Conservation (phyloP, 805 yeast species). For the Ogataea pilisensis region DNA sequence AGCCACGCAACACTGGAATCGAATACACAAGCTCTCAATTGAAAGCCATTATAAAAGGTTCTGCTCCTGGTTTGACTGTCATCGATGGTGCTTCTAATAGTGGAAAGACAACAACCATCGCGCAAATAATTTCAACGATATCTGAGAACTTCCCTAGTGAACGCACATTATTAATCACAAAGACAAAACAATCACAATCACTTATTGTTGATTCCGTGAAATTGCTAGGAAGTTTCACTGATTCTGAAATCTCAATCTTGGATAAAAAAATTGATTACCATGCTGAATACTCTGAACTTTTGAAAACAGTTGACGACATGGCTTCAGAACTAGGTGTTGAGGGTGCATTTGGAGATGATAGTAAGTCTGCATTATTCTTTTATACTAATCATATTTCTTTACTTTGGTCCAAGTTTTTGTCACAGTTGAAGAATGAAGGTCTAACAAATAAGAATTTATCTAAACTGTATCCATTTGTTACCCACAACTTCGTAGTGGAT, state of each 20-base stretch:
- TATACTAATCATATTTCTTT: slow-evolving; percentile 23
- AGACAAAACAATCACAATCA: background rate
- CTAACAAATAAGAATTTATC: slow-evolving; percentile 21
- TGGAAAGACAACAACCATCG: slow-evolving; percentile 32
- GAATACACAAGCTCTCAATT: slow-evolving; percentile 3
- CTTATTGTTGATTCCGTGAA: slow-evolving; percentile 10
- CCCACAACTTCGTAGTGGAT: slow-evolving; percentile 23
- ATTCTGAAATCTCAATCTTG: background rate
- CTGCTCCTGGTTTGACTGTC: slow-evolving; percentile 13
- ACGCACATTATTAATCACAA: slow-evolving; percentile 30
- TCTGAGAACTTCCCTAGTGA: slow-evolving; percentile 21
- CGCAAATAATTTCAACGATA: slow-evolving; percentile 22
- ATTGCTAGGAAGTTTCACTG: background rate
- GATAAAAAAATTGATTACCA: slow-evolving; percentile 20
- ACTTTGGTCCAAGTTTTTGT: slow-evolving; percentile 22
- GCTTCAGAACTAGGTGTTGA: slow-evolving; percentile 28
- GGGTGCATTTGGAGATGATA: slow-evolving; percentile 36
- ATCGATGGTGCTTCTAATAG: slow-evolving; percentile 19
- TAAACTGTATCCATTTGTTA: slow-evolving; percentile 24
- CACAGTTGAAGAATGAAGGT: slow-evolving; percentile 16
- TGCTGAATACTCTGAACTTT: slow-evolving; percentile 7
- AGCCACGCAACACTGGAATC: background rate
- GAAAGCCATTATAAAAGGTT: slow-evolving; percentile 3
- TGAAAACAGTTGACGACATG: slow-evolving; percentile 27
- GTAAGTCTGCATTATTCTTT: slow-evolving; percentile 34